These are phyloP conservation scores for Aspergillus sp. DNA, from an alignment of 2,329 filamentous ascomycete genomes.

Conservation along the genomic window DNA sequence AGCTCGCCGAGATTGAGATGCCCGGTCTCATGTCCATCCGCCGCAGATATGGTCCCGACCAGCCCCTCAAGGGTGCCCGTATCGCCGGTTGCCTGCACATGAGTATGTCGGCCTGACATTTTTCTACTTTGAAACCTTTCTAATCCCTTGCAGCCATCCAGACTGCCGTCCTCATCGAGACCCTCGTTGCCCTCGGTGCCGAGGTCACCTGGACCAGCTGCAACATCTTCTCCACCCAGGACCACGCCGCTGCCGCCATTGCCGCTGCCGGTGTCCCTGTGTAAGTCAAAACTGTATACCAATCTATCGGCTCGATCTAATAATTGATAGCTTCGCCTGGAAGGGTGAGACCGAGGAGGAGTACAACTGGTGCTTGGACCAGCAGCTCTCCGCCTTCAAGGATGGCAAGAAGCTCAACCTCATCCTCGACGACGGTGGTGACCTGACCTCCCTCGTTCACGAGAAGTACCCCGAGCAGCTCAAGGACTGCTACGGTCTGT, in stretches of 20 bases:
- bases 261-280: conserved; percentile 90
- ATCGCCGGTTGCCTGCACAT: conserved; percentile 99
- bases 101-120: conserved; percentile 59
- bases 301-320: not conserved
- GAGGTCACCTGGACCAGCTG: conserved; percentile 99
- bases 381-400: conserved; percentile 96
- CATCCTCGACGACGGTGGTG: conserved; percentile 98
- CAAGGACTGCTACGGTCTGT: conserved; percentile 96
- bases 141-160: conserved; percentile 70
- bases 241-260: conserved; percentile 97
- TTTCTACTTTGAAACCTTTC: not conserved
- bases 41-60: conserved; percentile 84
- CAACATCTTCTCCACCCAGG: conserved; percentile 99
- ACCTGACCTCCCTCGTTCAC: conserved; percentile 94
- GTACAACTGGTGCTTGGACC: conserved; percentile 99
- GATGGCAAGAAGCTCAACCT: conserved; percentile 95
- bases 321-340: conserved; percentile 61
- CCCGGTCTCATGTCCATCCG: conserved; percentile 96
- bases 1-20: conserved; percentile 95
- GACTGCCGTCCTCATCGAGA: conserved; percentile 99
- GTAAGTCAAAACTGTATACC: conserved; percentile 44
- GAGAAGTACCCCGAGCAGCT: conserved; percentile 98
- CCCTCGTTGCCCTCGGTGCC: conserved; percentile 87
- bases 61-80: conserved; percentile 90
- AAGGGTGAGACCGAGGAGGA: conserved; percentile 98